Percentiles rank a stretch among this genome's conserved stretches.
These are phyloP conservation scores for Biancaea sappan DNA, from an alignment of 306 rosid genomes.

Conservation along the genomic window DNA sequence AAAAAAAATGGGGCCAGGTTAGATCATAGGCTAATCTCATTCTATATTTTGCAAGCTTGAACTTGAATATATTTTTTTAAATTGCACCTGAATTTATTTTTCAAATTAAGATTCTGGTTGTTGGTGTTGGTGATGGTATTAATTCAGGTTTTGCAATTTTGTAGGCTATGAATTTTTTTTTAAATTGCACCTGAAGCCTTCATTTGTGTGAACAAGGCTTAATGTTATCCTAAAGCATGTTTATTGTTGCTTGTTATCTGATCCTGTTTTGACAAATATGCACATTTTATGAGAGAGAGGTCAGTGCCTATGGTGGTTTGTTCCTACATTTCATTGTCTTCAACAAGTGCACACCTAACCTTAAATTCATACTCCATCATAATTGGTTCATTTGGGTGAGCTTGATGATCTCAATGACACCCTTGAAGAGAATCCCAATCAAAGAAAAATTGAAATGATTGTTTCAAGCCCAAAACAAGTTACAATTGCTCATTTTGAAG, in stretches of 20 bases:
- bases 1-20: no score
- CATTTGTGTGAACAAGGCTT: no score
- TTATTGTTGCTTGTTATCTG: slow-evolving; percentile 24
- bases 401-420: slow-evolving; percentile 47
- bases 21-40: no score
- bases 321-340: slow-evolving; percentile 67
- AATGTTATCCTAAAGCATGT: no score
- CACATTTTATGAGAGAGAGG: slow-evolving; percentile 85
- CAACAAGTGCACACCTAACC: slow-evolving; percentile 44
- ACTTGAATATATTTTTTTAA: no score
- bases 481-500: slow-evolving; percentile 39
- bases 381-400: slow-evolving; percentile 48
- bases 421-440: slow-evolving; percentile 43
- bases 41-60: no score
- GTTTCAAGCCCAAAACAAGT: slow-evolving; percentile 48
- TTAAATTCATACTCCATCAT: slow-evolving; percentile 63
- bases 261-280: slow-evolving; percentile 59
- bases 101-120: no score
- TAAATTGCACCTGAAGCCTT: no score
- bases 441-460: slow-evolving; percentile 57
- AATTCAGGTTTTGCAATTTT: no score
- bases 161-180: no score
- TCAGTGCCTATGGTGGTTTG: slow-evolving; percentile 92
- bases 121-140: no score
- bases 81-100: no score